Percentiles rank a stretch among this genome's conserved stretches.
These are phyloP conservation scores for Wickerhamiella nectarea DNA, from an alignment of 805 yeast genomes.

Conservation along the genomic window DNA sequence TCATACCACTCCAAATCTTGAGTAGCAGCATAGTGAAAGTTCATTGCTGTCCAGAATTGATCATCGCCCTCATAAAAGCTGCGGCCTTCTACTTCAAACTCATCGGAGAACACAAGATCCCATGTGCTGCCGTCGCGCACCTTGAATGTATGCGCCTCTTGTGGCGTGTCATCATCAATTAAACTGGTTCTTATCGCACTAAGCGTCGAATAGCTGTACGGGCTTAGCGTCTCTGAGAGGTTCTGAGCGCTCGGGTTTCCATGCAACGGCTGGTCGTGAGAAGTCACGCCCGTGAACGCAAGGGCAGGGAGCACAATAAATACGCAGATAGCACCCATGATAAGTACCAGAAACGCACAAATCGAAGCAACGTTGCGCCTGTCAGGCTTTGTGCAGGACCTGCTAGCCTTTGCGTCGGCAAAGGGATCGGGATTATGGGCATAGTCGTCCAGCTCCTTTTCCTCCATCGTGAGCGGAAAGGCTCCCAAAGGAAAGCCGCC, in stretches of 20 bases:
- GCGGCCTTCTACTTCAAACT: conserved; percentile 79
- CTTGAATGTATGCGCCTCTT: conserved; percentile 33
- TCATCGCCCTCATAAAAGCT: conserved; percentile 85
- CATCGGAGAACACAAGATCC: conserved; percentile 79
- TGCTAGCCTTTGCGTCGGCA: conserved; percentile 71
- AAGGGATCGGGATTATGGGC: conserved; percentile 94
- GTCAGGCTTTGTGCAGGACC: conserved; percentile 26
- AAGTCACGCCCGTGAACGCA: conserved; percentile 61
- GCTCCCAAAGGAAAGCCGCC: conserved; percentile 94
- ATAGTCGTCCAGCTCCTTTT: conserved; percentile 89
- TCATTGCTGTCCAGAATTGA: conserved; percentile 79
- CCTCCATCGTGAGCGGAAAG: conserved; percentile 83
- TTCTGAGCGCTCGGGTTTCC: not conserved
- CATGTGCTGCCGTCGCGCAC: conserved; percentile 52
- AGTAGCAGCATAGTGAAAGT: conserved; percentile 76
- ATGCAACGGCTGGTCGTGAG: conserved; percentile 15
- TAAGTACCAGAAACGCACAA: conserved; percentile 35
- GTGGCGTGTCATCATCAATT: conserved; percentile 63
- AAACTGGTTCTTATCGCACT: conserved; percentile 46
- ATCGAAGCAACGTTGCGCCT: conserved; percentile 26
- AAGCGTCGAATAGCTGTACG: conserved; percentile 44
- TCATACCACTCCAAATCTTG: conserved; percentile 87
- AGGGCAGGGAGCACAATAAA: conserved; percentile 73
- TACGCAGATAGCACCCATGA: conserved; percentile 48
- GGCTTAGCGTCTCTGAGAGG: conserved; percentile 32